These are phyloP conservation scores for Elaeis guineensis DNA, from an alignment of 176 grass and related monocot species.

Conservation along the genomic window DNA sequence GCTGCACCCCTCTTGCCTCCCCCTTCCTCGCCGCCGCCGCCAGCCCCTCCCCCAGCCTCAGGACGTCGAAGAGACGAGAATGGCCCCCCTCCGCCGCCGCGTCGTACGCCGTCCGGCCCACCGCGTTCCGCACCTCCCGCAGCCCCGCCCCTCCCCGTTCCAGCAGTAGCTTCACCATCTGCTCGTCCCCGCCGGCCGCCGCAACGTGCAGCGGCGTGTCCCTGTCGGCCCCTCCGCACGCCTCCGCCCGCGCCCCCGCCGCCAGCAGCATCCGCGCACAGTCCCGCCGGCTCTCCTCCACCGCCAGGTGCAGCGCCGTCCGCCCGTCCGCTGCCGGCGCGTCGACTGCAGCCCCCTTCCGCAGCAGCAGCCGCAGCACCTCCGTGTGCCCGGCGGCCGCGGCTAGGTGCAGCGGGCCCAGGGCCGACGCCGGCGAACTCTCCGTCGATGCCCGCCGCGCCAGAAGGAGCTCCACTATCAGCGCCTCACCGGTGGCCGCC, in stretches of 20 bases:
- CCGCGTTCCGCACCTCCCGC: slow-evolving; percentile 33
- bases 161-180: slow-evolving; percentile 25
- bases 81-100: slow-evolving; percentile 40
- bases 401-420: slow-evolving; percentile 31
- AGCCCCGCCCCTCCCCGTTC: slow-evolving; percentile 27
- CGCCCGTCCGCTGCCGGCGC: slow-evolving; percentile 44
- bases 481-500: slow-evolving; percentile 35
- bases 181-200: slow-evolving; percentile 38
- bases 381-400: slow-evolving; percentile 40
- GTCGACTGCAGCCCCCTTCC: slow-evolving; percentile 31
- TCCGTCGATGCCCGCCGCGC: slow-evolving; percentile 38
- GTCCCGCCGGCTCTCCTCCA: slow-evolving; percentile 33
- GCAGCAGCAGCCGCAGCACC: slow-evolving; percentile 44
- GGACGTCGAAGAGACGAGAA: slow-evolving; percentile 27
- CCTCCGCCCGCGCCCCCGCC: slow-evolving; percentile 43
- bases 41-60: slow-evolving; percentile 47
- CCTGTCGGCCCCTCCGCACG: slow-evolving; percentile 22
- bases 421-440: slow-evolving; percentile 24
- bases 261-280: slow-evolving; percentile 29
- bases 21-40: slow-evolving; percentile 34
- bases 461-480: slow-evolving; percentile 57
- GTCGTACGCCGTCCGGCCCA: slow-evolving; percentile 47
- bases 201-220: slow-evolving; percentile 47
- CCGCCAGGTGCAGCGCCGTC: slow-evolving; percentile 41
- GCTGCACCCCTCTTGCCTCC: slow-evolving; percentile 13